Conservation (phyloP, 169 alveolate genomes). For the Plasmodium sp. region DNA sequence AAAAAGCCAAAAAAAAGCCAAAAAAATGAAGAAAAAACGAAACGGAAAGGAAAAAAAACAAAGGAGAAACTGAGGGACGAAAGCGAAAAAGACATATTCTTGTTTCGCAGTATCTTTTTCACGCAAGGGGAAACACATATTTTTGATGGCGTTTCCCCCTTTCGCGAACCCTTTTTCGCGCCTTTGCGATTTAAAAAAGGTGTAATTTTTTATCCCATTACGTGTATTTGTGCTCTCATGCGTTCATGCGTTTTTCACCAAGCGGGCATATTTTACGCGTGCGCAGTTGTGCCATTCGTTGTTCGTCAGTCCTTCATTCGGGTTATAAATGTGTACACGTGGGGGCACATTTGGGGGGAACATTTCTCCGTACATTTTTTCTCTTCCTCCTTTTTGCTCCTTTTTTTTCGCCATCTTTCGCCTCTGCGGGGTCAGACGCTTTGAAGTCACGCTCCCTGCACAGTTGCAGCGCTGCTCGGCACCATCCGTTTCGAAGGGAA, state of each 20-base stretch:
- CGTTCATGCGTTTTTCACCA: background rate
- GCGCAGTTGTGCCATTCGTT: background rate
- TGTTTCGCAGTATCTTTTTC: background rate
- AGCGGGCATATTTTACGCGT: background rate
- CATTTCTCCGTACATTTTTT: background rate
- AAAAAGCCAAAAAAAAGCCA: background rate
- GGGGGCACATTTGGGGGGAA: background rate
- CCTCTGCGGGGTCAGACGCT: background rate
- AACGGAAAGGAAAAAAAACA: background rate
- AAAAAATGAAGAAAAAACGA: background rate
- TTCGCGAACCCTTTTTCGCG: background rate
- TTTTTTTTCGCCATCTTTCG: background rate
- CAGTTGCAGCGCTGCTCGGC: background rate
- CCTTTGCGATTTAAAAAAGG: background rate
- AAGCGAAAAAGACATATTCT: conserved; percentile 1
- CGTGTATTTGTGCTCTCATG: background rate
- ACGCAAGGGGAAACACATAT: background rate
- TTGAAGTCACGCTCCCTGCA: background rate
- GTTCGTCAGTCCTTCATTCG: background rate
- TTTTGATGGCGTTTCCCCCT: background rate
- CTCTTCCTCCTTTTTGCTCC: background rate
- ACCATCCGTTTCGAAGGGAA: background rate
- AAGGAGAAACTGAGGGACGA: background rate
- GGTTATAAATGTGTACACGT: background rate
- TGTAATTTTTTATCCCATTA: background rate